Conservation (phyloP, 73 alveolate genomes). For the Symbiodinium natans region DNA sequence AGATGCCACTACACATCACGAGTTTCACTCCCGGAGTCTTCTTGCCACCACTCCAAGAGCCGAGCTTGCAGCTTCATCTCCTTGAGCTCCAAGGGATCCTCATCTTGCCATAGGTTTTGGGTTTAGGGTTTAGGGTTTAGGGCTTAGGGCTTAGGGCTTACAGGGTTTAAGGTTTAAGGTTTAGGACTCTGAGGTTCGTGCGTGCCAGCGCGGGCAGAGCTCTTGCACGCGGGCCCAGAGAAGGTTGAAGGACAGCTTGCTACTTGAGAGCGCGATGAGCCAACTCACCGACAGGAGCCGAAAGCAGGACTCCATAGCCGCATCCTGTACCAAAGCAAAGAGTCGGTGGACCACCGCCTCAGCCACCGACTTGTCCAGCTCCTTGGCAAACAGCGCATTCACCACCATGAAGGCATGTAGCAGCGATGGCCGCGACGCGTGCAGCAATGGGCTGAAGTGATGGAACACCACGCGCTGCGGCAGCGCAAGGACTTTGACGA, state of each 20-base stretch:
- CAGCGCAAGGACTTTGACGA: slow-evolving; percentile 74
- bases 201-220: slow-evolving; percentile 93
- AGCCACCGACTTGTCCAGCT: slow-evolving; percentile 82
- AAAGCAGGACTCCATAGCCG: slow-evolving; percentile 89
- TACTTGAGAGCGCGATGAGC: slow-evolving; percentile 71
- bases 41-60: background rate
- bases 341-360: slow-evolving; percentile 91
- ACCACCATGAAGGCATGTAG: slow-evolving; percentile 1
- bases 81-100: slow-evolving; percentile 91
- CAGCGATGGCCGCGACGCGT: slow-evolving; percentile 42
- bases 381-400: background rate
- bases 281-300: slow-evolving; percentile 89
- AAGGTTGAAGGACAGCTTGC: slow-evolving; percentile 35
- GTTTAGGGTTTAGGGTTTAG: no score
- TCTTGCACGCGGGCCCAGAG: slow-evolving; percentile 93
- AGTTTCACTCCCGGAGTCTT: background rate
- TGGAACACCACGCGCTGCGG: slow-evolving; percentile 93
- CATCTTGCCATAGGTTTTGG: no score
- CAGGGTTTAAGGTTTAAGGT: no score
- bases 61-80: slow-evolving; percentile 89
- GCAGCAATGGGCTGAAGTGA: slow-evolving; percentile 90
- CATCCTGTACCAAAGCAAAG: slow-evolving; percentile 70
- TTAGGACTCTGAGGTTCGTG: background rate
- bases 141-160: no score
- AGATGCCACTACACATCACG: background rate